Conservation (phyloP, 352 stramenopile genomes). For the Thraustochytrium sp. region DNA sequence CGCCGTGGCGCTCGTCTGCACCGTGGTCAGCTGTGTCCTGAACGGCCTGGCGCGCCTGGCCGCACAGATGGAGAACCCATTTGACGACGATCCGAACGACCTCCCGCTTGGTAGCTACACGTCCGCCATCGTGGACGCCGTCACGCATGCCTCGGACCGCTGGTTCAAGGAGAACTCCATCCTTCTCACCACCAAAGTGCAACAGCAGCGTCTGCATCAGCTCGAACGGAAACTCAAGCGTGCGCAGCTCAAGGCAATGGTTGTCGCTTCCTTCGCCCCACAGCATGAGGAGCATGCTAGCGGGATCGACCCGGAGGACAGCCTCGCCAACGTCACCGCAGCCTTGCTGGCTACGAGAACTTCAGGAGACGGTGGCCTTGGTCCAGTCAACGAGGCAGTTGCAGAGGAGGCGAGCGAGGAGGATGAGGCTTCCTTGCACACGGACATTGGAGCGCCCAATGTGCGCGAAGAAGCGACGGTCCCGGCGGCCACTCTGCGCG, state of each 20-base stretch:
- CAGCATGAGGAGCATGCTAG: background rate
- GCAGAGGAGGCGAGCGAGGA: too few species aligned
- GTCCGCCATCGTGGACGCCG: background rate
- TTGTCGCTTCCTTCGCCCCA: background rate
- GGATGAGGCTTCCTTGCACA: too few species aligned
- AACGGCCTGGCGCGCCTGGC: conserved; percentile 32
- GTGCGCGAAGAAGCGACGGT: too few species aligned
- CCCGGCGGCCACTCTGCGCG: too few species aligned
- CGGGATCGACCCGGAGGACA: too few species aligned
- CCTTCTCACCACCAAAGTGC: background rate
- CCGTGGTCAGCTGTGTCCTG: conserved; percentile 23
- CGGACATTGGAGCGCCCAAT: too few species aligned
- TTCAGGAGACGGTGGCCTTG: too few species aligned
- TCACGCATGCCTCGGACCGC: conserved; percentile 22
- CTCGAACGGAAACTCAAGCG: conserved; percentile 1
- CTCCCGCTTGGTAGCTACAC: conserved; percentile 17
- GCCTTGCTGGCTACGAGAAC: too few species aligned
- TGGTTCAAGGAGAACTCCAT: conserved; percentile 30
- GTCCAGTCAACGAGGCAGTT: too few species aligned
- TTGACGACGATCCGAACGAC: conserved; percentile 26
- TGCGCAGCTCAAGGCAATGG: conserved; percentile 12
- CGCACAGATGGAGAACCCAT: conserved; percentile 15
- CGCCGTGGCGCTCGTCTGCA: background rate
- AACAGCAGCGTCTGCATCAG: background rate
- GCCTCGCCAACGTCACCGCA: too few species aligned